Conservation (phyloP, 148 eudicot species). For the Rhododendron ferrugineum region DNA sequence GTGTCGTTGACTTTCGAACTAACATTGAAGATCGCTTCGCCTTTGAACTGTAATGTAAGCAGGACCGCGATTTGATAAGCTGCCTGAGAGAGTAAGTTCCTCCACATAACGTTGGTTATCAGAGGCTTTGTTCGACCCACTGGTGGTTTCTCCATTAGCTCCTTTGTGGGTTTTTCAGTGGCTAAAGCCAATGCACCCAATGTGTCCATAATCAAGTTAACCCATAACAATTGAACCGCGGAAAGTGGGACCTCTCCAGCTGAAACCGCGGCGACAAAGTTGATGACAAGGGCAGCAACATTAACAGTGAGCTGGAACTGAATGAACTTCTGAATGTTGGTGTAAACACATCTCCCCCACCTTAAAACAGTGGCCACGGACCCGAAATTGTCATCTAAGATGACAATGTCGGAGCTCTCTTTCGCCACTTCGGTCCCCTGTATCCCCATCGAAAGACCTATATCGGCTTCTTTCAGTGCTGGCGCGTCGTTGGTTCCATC, state of each 20-base stretch:
- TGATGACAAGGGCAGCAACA: constrained; percentile 10
- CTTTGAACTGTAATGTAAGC: constrained; percentile 14
- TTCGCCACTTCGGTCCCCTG: constrained; percentile 8
- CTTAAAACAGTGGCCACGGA: background rate
- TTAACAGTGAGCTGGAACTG: constrained; percentile 19
- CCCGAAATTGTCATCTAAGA: constrained; percentile 7
- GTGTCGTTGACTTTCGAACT: constrained; percentile 10
- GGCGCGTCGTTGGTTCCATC: constrained; percentile 15
- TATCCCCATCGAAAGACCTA: constrained; percentile 18
- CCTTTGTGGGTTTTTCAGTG: constrained; percentile 13
- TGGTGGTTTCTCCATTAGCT: constrained; percentile 9
- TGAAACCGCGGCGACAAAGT: constrained; percentile 15
- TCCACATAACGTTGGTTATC: constrained; percentile 22
- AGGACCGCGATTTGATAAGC: constrained; percentile 11
- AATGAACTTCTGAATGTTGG: constrained; percentile 12
- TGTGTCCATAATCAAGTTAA: constrained; percentile 22
- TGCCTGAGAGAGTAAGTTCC: constrained; percentile 17
- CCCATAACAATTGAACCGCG: constrained; percentile 17
- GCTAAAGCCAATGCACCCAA: constrained; percentile 22
- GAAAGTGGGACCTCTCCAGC: constrained; percentile 16
- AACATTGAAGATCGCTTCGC: constrained; percentile 11
- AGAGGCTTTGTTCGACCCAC: constrained; percentile 14
- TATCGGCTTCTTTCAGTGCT: constrained; percentile 7
- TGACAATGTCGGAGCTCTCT: constrained; percentile 13
- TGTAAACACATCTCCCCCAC: constrained; percentile 15